These are phyloP conservation scores for Helicostylum pulchrum DNA, from an alignment of 192 early-diverging fungal species.

Conservation along the genomic window DNA sequence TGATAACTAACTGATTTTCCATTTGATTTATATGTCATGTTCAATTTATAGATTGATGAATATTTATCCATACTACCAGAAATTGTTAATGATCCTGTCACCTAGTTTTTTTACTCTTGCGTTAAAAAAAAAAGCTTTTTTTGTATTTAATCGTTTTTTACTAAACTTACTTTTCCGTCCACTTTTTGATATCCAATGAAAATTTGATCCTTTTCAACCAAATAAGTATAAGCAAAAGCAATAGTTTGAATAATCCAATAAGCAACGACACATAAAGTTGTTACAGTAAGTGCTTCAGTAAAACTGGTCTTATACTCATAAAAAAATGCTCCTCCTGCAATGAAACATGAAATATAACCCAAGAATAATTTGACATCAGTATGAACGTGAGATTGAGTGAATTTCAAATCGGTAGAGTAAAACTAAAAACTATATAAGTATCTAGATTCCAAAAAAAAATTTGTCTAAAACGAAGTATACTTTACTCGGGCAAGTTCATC, in stretches of 20 bases:
- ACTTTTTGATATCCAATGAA: constrained; percentile 54
- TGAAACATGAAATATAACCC: constrained; percentile 71
- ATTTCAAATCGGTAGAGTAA: constrained; percentile 44
- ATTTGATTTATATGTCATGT: neutral
- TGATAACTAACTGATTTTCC: neutral
- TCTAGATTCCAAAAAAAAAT: neutral
- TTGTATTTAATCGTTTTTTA: neutral
- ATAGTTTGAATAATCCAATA: constrained; percentile 48
- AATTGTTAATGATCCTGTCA: neutral
- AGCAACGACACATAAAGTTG: constrained; percentile 53
- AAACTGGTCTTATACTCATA: constrained; percentile 70
- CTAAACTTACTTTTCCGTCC: neutral
- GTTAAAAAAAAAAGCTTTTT: neutral
- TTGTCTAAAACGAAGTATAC: no score
- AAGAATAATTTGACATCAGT: constrained; percentile 78
- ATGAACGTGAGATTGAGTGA: constrained; percentile 74
- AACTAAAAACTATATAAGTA: constrained; percentile 31
- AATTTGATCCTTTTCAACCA: constrained; percentile 64
- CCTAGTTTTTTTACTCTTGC: neutral
- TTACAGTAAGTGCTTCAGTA: constrained; percentile 57
- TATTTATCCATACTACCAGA: constrained; percentile 9
- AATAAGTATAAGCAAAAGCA: constrained; percentile 53
- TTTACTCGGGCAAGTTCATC: constrained; percentile 56
- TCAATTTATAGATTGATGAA: constrained; percentile 6
- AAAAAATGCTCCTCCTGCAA: constrained; percentile 69